These are phyloP conservation scores for Talaromyces funiculosus DNA, from an alignment of 2,329 filamentous ascomycete genomes.

Conservation along the genomic window DNA sequence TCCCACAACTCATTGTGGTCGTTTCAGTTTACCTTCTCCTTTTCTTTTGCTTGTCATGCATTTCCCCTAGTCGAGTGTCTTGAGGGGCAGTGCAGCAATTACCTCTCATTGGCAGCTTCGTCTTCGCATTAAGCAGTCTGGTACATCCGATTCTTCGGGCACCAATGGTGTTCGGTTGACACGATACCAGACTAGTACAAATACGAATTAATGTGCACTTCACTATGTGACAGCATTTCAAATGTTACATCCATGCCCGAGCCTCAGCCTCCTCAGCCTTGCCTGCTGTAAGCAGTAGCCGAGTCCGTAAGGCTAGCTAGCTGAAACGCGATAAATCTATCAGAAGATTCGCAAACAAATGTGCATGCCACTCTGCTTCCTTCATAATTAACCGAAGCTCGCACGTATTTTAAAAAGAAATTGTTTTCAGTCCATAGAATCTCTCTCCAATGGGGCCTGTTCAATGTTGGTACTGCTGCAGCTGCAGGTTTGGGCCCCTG, in stretches of 20 bases:
- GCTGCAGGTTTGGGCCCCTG: not conserved
- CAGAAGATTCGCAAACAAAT: not conserved
- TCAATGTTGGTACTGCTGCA: not conserved
- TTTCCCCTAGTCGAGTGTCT: not conserved
- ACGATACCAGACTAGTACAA: not conserved
- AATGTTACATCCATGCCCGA: not conserved
- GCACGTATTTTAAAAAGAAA: not conserved
- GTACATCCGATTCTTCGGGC: not conserved
- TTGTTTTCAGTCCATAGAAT: not conserved
- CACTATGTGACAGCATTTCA: not conserved
- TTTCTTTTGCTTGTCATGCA: not conserved
- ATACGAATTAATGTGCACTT: not conserved
- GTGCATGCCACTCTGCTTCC: not conserved
- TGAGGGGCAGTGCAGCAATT: not conserved
- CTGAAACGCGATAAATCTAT: not conserved
- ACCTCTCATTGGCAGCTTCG: not conserved
- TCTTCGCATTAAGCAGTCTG: not conserved
- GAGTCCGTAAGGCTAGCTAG: not conserved
- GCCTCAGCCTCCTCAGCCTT: not conserved
- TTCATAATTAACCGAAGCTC: not conserved
- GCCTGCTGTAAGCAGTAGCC: too few relatives aligned
- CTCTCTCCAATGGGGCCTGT: not conserved
- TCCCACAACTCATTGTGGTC: too few relatives aligned
- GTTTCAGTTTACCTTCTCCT: not conserved
- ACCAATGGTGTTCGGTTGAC: not conserved